Evolutionary conservation across 148 eudicot genomes (phyloP), one percentile per base, ranked within the genome.

Genomic region (Dysphania ambrosioides): DNA sequence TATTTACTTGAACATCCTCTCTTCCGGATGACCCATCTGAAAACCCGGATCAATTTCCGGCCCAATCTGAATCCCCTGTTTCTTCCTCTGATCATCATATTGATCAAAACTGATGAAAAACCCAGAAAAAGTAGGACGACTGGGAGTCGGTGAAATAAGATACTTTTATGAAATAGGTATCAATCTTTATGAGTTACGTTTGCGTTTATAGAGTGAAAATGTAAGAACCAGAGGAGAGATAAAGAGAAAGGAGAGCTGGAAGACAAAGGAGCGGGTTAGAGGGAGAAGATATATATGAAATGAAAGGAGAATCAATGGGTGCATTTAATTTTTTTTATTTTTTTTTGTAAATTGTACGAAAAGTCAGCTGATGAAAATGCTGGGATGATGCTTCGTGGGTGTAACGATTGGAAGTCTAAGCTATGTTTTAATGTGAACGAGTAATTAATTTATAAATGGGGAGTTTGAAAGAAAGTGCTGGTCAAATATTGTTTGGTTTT

Each of bases 41-140:
- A 74, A 59, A 84, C 73, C 70, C 81, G 83, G 57, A 82, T 85
- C 4, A 89, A 72, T 72, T 76, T 86, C 10, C n/a, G n/a, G n/a
- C 88, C 85, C 24, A 90, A 34, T 66, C 77, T 75, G 77, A 90
- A 80, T n/a, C 89, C 91, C 57, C 81, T 76, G 60, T 35, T 67
- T 68, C 72, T 77, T 35, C 79, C 77, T 72, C 68, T 80, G 11
- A 66, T 76, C 68, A 57, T 71, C 72, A 64, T 76, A 6, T 58
- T 36, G 7, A 42, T 51, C 6, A 1, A 72, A 72, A 38, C 59
- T 0, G 8, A 3, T 35, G 21, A 38, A 26, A 56, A 56, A 9
- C 18, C 11, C 8, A n/a, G 62, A 21, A 36, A 4, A 35, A 5
- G 8, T 6, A 23, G 0, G 29, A 55, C 3, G 0, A 56, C 19